Base-by-base conservation (phyloP, 306 rosid species). In the Quercus bicolor region DNA sequence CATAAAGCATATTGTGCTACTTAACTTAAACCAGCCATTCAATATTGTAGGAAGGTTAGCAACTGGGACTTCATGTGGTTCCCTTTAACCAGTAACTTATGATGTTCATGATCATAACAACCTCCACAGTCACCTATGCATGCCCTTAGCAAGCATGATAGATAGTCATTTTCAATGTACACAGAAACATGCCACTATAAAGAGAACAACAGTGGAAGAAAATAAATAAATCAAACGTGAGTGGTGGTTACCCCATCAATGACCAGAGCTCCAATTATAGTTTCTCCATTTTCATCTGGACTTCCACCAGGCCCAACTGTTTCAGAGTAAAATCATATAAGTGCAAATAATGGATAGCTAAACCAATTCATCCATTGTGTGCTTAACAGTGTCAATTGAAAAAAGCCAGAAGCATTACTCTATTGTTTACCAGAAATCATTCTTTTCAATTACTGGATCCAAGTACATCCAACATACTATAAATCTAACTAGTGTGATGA, bases 281-380 rank as follows among this genome's bases (percentile, higher is more conserved):
- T 91, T 88, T 95, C 98, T 62, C 98, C 97, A 31, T 92, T 92
- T 84, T 95, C 98, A 79, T 95, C 94, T 16, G 98, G 98, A 86
- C 98, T 95, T 56, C 98, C 98, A 75, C 98, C 98, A 2, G 98
- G 98, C 74, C 98, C 98, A 84, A 95, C 98, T 95, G 85, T 78
- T 48, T 72, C 75, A 71, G 43, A 21, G 55, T 4, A 68, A 75
- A 81, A 52, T 57, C 48, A 64, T 33, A 75, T 19, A 62, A 19
- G 55, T 70, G 12, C 45, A 40, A 40, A 71, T 52, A 66, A 82
- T 53, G 52, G 24, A 74, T 23, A 18, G 45, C 33, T 29, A 65
- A 64, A 31, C 23, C 11, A 24, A 64, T 29, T 64, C 6, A 65
- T 31, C 16, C 48, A 5, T 23, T 10, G 7, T 31, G 21, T 64